phyloP scores from a whole-genome alignment of 441 rosid species.

The Sinapis alba region DNA sequence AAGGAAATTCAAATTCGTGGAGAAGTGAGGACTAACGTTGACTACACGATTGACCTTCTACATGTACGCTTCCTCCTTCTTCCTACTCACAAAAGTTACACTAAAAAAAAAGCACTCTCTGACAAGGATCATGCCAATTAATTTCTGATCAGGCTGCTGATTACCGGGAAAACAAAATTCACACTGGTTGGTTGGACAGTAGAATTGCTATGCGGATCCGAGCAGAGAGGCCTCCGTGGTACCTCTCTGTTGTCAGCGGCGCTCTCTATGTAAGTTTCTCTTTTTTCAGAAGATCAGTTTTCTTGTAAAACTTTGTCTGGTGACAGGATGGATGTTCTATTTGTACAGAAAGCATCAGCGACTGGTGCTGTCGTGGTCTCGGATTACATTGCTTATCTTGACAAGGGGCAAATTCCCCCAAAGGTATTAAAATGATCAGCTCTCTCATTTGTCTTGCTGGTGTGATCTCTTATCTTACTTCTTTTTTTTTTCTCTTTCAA shows the following conservation, averaged over 20 bases:
- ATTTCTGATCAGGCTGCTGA: slow-evolving; percentile 86
- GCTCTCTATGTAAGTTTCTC: slow-evolving; percentile 79
- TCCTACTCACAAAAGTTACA: too few species aligned
- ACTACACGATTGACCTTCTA: slow-evolving; percentile 94
- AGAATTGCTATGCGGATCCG: slow-evolving; percentile 99
- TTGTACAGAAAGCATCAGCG: slow-evolving; percentile 92
- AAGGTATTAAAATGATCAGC: slow-evolving; percentile 60
- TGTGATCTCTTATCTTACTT: background rate
- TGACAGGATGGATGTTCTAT: slow-evolving; percentile 29
- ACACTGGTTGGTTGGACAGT: slow-evolving; percentile 99
- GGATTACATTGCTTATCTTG: slow-evolving; percentile 96
- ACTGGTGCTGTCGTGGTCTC: slow-evolving; percentile 95
- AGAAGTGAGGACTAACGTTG: slow-evolving; percentile 96
- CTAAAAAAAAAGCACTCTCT: too few species aligned
- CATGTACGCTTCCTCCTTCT: slow-evolving; percentile 67
- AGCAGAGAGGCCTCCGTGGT: slow-evolving; percentile 99
- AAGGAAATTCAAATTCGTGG: slow-evolving; percentile 99
- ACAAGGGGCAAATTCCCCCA: slow-evolving; percentile 99
- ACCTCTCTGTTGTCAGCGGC: slow-evolving; percentile 99
- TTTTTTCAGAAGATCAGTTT: slow-evolving; percentile 8
- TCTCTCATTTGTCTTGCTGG: background rate
- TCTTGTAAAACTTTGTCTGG: slow-evolving; percentile 18
- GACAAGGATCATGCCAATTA: slow-evolving; percentile 35
- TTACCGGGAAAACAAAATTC: slow-evolving; percentile 94
- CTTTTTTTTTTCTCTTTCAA: slow-evolving; percentile 34